phyloP scores from a whole-genome alignment of 352 stramenopile genomes.

The Phytophthora fragariae region DNA sequence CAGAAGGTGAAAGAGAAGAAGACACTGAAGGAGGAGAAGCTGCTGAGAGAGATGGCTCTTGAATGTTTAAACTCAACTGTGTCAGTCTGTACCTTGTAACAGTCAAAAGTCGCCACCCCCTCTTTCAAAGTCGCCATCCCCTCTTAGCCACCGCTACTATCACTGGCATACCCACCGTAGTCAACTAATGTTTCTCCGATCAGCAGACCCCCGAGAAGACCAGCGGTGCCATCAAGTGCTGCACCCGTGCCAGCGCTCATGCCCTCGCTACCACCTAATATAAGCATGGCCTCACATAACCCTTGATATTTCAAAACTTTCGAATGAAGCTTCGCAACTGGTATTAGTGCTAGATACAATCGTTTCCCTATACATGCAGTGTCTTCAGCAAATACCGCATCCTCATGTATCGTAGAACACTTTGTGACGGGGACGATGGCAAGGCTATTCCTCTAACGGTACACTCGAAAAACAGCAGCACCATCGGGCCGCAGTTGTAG shows the following conservation, averaged over 20 bases:
- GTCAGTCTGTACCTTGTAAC: neutral
- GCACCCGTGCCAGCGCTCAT: conserved; percentile 61
- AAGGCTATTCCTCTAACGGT: no score
- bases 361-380: no score
- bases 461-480: no score
- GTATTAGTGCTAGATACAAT: no score
- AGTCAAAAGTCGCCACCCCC: conserved; percentile 51
- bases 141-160: conserved; percentile 12
- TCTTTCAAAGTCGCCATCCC: conserved; percentile 30
- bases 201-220: conserved; percentile 46
- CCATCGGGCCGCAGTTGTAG: no score
- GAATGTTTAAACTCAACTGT: conserved; percentile 16
- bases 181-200: conserved; percentile 52
- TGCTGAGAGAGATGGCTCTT: conserved; percentile 27
- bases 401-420: no score
- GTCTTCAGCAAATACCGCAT: no score
- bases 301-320: no score
- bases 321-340: no score
- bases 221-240: conserved; percentile 51
- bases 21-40: conserved; percentile 28
- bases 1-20: conserved; percentile 26
- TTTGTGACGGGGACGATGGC: no score
- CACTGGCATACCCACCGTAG: conserved; percentile 20
- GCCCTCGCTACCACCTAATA: neutral
- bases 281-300: no score